Conservation (phyloP, 176 grass and related monocot genomes). For the Aegilops tauschii region DNA sequence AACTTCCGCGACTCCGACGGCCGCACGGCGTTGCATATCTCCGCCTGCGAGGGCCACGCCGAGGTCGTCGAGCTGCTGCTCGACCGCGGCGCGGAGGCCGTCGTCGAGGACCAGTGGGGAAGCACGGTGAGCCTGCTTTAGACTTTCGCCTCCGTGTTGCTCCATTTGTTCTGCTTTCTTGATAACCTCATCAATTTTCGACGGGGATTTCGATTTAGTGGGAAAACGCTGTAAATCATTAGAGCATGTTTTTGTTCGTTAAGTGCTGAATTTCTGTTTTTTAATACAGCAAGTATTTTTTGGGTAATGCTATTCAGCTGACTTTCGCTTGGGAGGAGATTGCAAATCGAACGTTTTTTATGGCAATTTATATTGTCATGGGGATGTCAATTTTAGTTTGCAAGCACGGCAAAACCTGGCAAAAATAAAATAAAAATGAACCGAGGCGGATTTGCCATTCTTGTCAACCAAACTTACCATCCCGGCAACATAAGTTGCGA, state of each 20-base stretch:
- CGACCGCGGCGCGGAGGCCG: slow-evolving; percentile 53
- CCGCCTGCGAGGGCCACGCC: slow-evolving; percentile 73
- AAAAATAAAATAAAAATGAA: too few relatives aligned
- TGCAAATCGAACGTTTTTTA: too few relatives aligned
- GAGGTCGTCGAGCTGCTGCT: slow-evolving; percentile 68
- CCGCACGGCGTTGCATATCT: slow-evolving; percentile 84
- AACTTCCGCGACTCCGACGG: slow-evolving; percentile 88
- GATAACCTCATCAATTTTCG: neutral
- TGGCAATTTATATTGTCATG: too few relatives aligned
- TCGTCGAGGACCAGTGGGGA: slow-evolving; percentile 77
- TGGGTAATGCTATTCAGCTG: too few relatives aligned
- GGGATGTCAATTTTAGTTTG: too few relatives aligned
- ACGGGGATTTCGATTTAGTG: neutral
- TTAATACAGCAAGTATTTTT: too few relatives aligned
- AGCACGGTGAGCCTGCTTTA: slow-evolving; percentile 56
- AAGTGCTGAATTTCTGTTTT: neutral
- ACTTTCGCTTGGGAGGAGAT: too few relatives aligned
- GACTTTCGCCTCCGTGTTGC: neutral
- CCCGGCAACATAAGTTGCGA: too few relatives aligned
- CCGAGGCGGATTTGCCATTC: too few relatives aligned
- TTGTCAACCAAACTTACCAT: too few relatives aligned
- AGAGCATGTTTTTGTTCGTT: neutral
- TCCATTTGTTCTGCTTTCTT: neutral
- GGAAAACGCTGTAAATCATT: neutral
- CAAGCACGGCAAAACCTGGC: too few relatives aligned